Evolutionary conservation across 129 eudicot species (phyloP).

Genomic region (Kitagawia praeruptora): DNA sequence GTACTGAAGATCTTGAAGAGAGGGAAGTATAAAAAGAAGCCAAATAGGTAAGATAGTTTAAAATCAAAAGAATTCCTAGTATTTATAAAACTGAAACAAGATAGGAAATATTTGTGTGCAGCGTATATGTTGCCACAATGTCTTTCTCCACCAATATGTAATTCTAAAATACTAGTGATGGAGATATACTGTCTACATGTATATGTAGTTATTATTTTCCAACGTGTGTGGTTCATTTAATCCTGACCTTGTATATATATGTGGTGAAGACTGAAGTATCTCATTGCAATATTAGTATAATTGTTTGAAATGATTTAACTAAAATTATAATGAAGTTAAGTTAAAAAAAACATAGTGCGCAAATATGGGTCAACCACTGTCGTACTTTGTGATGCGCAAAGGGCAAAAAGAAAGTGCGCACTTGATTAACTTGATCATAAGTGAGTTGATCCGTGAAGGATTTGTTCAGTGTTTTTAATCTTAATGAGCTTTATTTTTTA

Average conservation of each 20-base stretch:
- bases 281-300: neutral
- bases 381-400: neutral
- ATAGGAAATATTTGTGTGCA: neutral
- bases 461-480: neutral
- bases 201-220: neutral
- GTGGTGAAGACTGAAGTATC: neutral
- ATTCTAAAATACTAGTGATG: neutral
- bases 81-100: neutral
- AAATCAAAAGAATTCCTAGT: neutral
- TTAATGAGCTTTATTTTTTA: constrained; percentile 7
- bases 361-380: neutral
- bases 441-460: neutral
- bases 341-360: neutral
- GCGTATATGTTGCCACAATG: neutral
- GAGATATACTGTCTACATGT: neutral
- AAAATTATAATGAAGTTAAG: neutral
- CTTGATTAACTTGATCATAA: neutral
- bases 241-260: neutral
- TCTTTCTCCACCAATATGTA: neutral
- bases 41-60: neutral
- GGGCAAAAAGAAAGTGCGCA: neutral
- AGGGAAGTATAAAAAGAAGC: neutral
- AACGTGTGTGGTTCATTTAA: neutral
- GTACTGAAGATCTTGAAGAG: neutral
- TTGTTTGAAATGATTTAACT: neutral